These are phyloP conservation scores for Pseudodiploospora longispora DNA, from an alignment of 2,329 filamentous ascomycete species.

Conservation along the genomic window DNA sequence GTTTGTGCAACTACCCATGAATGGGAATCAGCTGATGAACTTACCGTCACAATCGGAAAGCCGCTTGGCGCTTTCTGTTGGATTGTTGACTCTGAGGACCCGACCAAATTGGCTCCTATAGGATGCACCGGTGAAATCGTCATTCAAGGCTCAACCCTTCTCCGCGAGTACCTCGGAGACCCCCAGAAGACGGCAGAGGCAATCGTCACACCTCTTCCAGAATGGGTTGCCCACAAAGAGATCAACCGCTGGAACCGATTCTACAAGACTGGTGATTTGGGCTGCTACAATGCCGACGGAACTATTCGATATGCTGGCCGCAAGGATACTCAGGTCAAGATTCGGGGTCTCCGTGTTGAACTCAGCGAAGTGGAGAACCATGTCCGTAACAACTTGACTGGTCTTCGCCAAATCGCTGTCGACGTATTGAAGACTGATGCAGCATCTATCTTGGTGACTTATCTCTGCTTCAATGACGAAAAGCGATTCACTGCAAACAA, in stretches of 20 bases:
- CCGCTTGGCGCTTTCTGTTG: not conserved
- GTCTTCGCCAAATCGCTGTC: conserved; percentile 3
- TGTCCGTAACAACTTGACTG: not conserved
- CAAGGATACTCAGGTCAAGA: not conserved
- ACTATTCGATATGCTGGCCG: not conserved
- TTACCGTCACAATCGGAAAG: not conserved
- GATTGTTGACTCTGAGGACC: not conserved
- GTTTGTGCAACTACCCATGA: not conserved
- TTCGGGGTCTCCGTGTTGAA: not conserved
- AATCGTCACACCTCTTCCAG: conserved; percentile 38
- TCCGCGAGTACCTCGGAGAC: not conserved
- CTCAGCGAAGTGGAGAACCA: conserved; percentile 8
- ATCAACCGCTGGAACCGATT: not conserved
- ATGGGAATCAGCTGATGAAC: not conserved
- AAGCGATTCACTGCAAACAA: not conserved
- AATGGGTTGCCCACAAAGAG: conserved; percentile 27
- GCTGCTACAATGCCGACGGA: conserved; percentile 3
- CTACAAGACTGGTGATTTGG: not conserved
- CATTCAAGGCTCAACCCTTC: not conserved
- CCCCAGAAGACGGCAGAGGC: not conserved
- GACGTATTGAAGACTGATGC: conserved; percentile 3
- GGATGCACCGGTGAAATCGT: not conserved
- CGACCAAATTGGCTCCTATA: not conserved
- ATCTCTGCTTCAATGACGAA: conserved; percentile 1
- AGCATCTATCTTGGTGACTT: conserved; percentile 1